Percentiles rank a stretch among this genome's conserved stretches.
Conservation (phyloP, 352 stramenopile species). For the Pythium monospermum region DNA sequence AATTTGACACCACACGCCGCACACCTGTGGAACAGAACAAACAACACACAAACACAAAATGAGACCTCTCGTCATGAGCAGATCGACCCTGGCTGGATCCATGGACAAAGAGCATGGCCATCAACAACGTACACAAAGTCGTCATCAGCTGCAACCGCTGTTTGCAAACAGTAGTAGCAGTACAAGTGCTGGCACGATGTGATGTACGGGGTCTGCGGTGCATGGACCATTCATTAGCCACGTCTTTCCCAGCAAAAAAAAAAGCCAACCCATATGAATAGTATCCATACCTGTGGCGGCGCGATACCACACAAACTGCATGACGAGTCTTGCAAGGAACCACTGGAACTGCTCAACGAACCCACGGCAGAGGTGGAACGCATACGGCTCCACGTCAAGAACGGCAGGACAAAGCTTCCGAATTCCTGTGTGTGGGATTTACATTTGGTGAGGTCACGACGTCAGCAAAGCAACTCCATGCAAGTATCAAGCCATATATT, state of each 20-base stretch:
- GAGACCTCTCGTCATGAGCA: too few species aligned
- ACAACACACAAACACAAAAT: too few species aligned
- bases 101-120: too few species aligned
- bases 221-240: too few species aligned
- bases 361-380: slow-evolving; percentile 14
- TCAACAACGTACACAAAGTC: slow-evolving; percentile 65
- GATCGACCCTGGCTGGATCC: too few species aligned
- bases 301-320: slow-evolving; percentile 62
- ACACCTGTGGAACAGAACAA: slow-evolving; percentile 32
- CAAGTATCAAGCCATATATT: background rate
- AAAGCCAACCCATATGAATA: too few species aligned
- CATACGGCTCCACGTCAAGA: slow-evolving; percentile 62
- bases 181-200: slow-evolving; percentile 85
- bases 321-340: slow-evolving; percentile 19
- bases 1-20: slow-evolving; percentile 58
- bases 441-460: background rate
- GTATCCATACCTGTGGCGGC: slow-evolving; percentile 44
- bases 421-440: slow-evolving; percentile 46
- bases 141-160: slow-evolving; percentile 59
- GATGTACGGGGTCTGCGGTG: slow-evolving; percentile 81
- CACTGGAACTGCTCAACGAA: slow-evolving; percentile 3
- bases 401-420: slow-evolving; percentile 64
- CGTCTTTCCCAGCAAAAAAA: too few species aligned
- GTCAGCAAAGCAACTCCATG: background rate
- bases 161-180: slow-evolving; percentile 85